Evolutionary conservation across 2,329 filamentous ascomycete genomes (phyloP), one percentile per base, ranked within the genome.

Genomic region (Aquanectria penicillioides): DNA sequence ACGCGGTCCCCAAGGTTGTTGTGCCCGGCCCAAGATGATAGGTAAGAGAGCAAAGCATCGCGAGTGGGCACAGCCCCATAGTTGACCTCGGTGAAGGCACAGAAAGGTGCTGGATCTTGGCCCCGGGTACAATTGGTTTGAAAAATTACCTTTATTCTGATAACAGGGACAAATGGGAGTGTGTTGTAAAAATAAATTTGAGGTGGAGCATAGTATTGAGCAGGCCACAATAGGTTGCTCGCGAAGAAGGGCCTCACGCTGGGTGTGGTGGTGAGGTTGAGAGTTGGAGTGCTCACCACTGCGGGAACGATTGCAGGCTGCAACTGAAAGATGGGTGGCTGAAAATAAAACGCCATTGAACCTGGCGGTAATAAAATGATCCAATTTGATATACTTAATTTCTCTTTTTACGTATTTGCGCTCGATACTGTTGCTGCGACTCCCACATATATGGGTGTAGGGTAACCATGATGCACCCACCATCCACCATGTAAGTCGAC

Each of bases 311-410:
- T 17, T 41, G 41, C 7, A 37, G 23, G 36, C 22, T 22, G 26
- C 3, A 20, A 6, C 26, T 17, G 37, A n/a, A 74, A 68, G 33
- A 72, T 48, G 18, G 70, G 68, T 11, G 67, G 61, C 18, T 68
- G 70, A 36, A 71, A 66, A 37, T 67, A 62, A 22, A 62, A 71
- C 0, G 67, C 10, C 71, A 74, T 74, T 6, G 6, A 47, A 7
- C 36, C 11, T 20, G n/a, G n/a, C n/a, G n/a, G n/a, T n/a, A n/a
- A n/a, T n/a, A n/a, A 7, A 6, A 13, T 13, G 26, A 5, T 34
- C 10, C n/a, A n/a, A n/a, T n/a, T n/a, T n/a, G n/a, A n/a, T n/a
- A n/a, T n/a, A n/a, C n/a, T n/a, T n/a, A n/a, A n/a, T n/a, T n/a
- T n/a, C 13, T 37, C 34, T 17, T 17, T 37, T 37, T 18, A 7